phyloP scores from a whole-genome alignment of 2,329 filamentous ascomycete genomes.

The Hawksworthiomyces lignivorus region DNA sequence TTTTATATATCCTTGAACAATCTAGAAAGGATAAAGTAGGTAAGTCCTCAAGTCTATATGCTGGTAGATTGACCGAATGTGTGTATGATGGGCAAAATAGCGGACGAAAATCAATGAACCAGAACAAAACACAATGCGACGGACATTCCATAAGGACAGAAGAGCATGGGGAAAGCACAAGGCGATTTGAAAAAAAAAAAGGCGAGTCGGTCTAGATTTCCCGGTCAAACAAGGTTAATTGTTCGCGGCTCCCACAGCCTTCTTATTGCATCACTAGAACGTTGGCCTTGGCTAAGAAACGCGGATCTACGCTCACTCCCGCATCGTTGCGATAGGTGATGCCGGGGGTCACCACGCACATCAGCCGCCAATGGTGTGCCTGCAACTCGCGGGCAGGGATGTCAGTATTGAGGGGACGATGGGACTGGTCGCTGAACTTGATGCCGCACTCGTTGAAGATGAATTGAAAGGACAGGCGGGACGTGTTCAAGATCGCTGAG shows the following conservation, averaged over 20 bases:
- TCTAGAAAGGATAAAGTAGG: too few species aligned
- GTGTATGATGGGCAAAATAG: too few species aligned
- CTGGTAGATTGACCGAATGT: too few species aligned
- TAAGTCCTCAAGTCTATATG: too few species aligned
- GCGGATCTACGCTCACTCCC: constrained; percentile 35
- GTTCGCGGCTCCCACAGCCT: too few species aligned
- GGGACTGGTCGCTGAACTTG: constrained; percentile 38
- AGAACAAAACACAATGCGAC: too few species aligned
- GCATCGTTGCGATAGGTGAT: constrained; percentile 47
- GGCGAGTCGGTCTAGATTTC: too few species aligned
- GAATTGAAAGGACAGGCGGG: constrained; percentile 25
- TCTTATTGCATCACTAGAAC: constrained; percentile 37
- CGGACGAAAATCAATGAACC: neutral
- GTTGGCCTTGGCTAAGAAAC: constrained; percentile 37
- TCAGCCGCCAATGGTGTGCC: constrained; percentile 43
- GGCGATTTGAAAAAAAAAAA: constrained; percentile 1
- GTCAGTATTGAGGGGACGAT: constrained; percentile 39
- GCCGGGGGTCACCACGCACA: constrained; percentile 45
- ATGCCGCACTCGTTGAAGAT: constrained; percentile 41
- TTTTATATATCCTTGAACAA: too few species aligned
- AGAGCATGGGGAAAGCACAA: too few species aligned
- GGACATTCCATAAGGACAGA: too few species aligned
- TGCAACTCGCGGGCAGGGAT: constrained; percentile 37
- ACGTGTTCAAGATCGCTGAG: constrained; percentile 38
- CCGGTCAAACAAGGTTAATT: neutral